Base-by-base conservation (phyloP, 139 green algal species). In the Coelastrella sp. region DNA sequence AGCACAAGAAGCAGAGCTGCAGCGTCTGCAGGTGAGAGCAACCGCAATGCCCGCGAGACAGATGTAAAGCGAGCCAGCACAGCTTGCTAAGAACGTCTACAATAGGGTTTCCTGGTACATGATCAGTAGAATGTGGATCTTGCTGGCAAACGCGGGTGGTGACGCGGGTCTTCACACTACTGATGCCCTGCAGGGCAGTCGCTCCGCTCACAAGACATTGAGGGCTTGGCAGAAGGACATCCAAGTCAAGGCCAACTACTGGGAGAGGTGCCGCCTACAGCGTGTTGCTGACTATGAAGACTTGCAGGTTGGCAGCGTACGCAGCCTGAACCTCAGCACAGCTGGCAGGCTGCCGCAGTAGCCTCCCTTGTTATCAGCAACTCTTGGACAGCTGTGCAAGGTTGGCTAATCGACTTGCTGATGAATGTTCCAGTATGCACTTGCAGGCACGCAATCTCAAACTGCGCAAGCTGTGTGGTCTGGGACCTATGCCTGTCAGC, bases 271-370 rank as follows among this genome's bases (percentile, higher is more conserved):
- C 20, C 82, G 75, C 73, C 58, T 72, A 75, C 35, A 84, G 75
- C 60, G 82, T 1, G 7, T 86, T 61, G 68, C 60, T n/a, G 89
- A 92, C 60, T 73, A 82, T 72, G 89, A 92, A 11, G 82, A 80
- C 24, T 73, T 92, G 89, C 82, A 91, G 88, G 88, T 88, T 19
- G 12, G 88, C 10, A 11, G 17, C 15, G 19, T 35, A 70, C 12
- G 1, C 70, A 78, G 17, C 19, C 10, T 78, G 70, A 24, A 35
- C 70, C 6, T 35, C 70, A 78, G n/a, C 74, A 58, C 35, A 49
- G 35, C 35, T 49, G 35, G 35, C 35, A 49, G 35, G 35, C 35
- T 49, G 35, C 35, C 35, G 35, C 35, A 49, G 35, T 49, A 49
- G 35, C 35, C 35, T 49, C 35, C 35, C 35, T 49, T 1, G 35